Evolutionary conservation across 345 rosid species (phyloP).

Genomic region (Angophora floribunda): DNA sequence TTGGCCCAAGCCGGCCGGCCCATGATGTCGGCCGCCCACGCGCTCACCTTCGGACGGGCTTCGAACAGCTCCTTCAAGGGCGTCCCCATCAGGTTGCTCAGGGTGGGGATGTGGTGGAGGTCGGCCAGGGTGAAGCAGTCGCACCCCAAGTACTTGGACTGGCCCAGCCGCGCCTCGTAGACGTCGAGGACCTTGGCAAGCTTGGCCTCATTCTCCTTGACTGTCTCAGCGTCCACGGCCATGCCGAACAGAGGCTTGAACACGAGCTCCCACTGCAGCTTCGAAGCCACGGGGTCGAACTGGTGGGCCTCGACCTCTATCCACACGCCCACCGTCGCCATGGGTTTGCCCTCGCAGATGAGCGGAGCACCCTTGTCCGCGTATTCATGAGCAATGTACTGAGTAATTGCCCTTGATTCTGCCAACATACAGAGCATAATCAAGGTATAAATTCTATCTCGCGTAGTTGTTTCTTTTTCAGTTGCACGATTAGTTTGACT

Average conservation of each 20-base stretch:
- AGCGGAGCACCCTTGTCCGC: conserved; percentile 48
- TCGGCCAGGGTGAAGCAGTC: conserved; percentile 13
- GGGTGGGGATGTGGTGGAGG: conserved; percentile 10
- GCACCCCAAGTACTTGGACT: conserved; percentile 14
- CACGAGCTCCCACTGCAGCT: conserved; percentile 46
- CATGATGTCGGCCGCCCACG: conserved; percentile 9
- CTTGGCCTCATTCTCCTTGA: conserved; percentile 43
- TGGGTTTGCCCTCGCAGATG: conserved; percentile 13
- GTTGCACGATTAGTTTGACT: neutral
- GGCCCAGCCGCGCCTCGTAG: conserved; percentile 3
- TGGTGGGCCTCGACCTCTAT: conserved; percentile 63
- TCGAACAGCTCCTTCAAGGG: conserved; percentile 12
- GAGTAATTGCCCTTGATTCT: conserved; percentile 85
- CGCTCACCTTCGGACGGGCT: conserved; percentile 10
- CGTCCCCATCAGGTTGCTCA: conserved; percentile 14
- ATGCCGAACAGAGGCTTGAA: conserved; percentile 38
- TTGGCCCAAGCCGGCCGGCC: conserved; percentile 35
- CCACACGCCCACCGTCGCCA: conserved; percentile 35
- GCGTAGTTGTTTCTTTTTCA: neutral
- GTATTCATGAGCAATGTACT: conserved; percentile 35
- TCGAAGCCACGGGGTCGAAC: conserved; percentile 40
- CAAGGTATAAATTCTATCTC: neutral
- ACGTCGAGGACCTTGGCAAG: conserved; percentile 14
- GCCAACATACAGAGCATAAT: neutral
- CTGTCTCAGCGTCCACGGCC: conserved; percentile 37